Base-by-base conservation (phyloP, 306 rosid genomes). In the Comarum palustre region DNA sequence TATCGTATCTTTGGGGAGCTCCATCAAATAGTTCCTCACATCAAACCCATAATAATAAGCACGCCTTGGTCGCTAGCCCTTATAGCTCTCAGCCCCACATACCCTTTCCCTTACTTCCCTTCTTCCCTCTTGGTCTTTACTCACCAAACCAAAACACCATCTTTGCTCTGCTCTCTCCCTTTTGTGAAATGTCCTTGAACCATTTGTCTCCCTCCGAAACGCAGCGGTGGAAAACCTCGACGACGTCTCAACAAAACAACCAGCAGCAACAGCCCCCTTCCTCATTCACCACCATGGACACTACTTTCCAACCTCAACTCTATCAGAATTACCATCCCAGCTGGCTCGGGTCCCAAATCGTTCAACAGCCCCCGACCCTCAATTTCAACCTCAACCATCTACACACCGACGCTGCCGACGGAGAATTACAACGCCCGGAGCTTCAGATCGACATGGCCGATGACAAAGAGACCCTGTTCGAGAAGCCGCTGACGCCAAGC, bases 401-500 rank as follows among this genome's bases (percentile, higher is more conserved):
- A 0, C 75, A 85, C 24, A 52, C 58, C 14, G 73, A 78, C 15
- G 47, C 63, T 24, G 36, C 72, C 59, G 22, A 61, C 19, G 63
- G 65, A 19, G 20, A 68, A 66, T 39, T 14, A 27, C 68, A 3
- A 1, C 51, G 50, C 2, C 36, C 58, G 24, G 58, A 51, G 58
- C 27, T 15, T 32, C 42, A 16, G 45, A 20, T 24, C 55, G 43
- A 41, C 24, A 50, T 3, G 1, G 79, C 38, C 41, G 58, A 67
- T 7, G 82, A 87, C 14, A 90, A 87, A 47, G 96, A 89, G 22
- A 64, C 85, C 20, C 88, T 95, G 99, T 94, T 94, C 67, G 99
- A 94, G 82, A 94, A 94, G 52, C 0, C 84, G 87, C 91, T 0
- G 96, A 94, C 99, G 2, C 99, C 99, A 0, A 94, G 99, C 79